These are phyloP conservation scores for Cladosporium cucumerinum DNA, from an alignment of 2,329 filamentous ascomycete genomes.

Conservation along the genomic window DNA sequence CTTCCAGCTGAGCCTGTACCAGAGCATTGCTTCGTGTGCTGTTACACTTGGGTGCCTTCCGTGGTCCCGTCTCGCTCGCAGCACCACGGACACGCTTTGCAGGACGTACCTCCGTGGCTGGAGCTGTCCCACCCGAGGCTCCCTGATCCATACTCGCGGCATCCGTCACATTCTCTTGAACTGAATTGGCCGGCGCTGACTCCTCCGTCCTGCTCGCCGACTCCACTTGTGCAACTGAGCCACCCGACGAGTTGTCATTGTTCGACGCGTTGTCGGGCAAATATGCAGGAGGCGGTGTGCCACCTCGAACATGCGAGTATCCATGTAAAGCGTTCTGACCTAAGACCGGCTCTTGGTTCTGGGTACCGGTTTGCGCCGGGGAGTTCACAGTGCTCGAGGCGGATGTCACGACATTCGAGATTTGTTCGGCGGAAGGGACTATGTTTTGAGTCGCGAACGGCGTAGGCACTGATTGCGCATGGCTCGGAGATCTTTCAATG, in stretches of 20 bases:
- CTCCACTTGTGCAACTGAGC: background rate
- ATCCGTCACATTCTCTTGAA: background rate
- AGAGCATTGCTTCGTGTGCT: constrained; percentile 18
- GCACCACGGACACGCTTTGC: background rate
- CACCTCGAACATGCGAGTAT: background rate
- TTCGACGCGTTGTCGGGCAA: background rate
- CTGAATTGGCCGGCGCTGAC: background rate
- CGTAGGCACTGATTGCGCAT: background rate
- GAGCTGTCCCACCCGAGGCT: background rate
- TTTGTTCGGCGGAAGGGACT: no score
- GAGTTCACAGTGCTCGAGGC: no score
- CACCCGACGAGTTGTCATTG: background rate
- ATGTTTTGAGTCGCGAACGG: background rate
- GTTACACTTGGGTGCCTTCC: constrained; percentile 13
- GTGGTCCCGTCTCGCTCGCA: background rate
- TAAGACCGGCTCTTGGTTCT: background rate
- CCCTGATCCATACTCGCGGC: background rate
- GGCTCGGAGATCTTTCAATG: background rate
- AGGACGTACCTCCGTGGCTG: background rate
- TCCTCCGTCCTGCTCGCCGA: background rate
- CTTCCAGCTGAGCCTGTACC: constrained; percentile 11
- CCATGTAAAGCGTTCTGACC: background rate
- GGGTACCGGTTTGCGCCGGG: background rate
- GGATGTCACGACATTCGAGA: background rate
- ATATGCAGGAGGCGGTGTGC: background rate